Percentiles rank a stretch among this genome's conserved stretches.
These are phyloP conservation scores for Zancudomyces culisetae DNA, from an alignment of 371 early-diverging fungal species.

Conservation along the genomic window DNA sequence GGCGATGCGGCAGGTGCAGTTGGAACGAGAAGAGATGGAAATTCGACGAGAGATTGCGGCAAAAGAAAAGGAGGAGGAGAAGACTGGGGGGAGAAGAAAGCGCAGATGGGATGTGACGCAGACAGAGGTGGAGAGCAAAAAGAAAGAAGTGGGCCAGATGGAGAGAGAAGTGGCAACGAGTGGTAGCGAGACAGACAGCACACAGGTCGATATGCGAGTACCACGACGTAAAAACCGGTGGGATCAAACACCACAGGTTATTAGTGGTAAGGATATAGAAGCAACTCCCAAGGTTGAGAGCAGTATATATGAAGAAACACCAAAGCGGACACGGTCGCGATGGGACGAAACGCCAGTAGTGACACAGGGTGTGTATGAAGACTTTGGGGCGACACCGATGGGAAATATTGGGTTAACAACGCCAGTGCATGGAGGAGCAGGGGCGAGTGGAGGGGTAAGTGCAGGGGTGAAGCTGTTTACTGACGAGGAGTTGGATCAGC, in stretches of 20 bases:
- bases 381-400: constrained; percentile 49
- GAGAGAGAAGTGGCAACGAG: constrained; percentile 42
- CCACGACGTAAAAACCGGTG: constrained; percentile 33
- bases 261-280: constrained; percentile 14
- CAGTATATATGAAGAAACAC: constrained; percentile 22
- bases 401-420: constrained; percentile 40
- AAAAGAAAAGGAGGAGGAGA: constrained; percentile 10
- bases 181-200: constrained; percentile 22
- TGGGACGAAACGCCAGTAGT: constrained; percentile 71
- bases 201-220: constrained; percentile 15
- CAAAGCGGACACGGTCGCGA: constrained; percentile 34
- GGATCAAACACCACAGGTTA: constrained; percentile 37
- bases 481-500: constrained; percentile 84
- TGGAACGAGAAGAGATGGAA: constrained; percentile 46
- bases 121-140: constrained; percentile 9
- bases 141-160: constrained; percentile 27
- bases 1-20: constrained; percentile 64
- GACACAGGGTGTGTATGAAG: constrained; percentile 25
- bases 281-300: constrained; percentile 34
- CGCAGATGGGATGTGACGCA: constrained; percentile 68
- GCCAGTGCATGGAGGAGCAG: constrained; percentile 17
- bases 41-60: constrained; percentile 23
- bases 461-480: constrained; percentile 47
- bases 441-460: constrained; percentile 1
- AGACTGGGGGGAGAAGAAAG: constrained; percentile 26